Conservation (phyloP, 2,329 filamentous ascomycete species). For the Xenoacremonium recifei region DNA sequence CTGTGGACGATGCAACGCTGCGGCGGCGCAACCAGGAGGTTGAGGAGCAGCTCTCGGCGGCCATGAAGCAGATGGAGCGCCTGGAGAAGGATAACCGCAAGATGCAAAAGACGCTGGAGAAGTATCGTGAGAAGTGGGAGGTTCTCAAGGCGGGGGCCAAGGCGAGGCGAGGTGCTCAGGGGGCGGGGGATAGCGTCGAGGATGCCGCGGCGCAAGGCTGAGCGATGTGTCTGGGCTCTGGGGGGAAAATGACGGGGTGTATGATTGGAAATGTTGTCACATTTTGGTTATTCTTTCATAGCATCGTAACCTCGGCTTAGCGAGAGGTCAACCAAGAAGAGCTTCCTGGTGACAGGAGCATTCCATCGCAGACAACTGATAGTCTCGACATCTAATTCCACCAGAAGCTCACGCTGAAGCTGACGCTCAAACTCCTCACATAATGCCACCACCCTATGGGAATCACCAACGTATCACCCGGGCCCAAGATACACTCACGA, state of each 20-base stretch:
- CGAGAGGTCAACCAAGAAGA: neutral
- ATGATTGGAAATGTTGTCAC: too few species aligned
- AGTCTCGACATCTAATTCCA: slow-evolving; percentile 57
- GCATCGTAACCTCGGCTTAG: too few species aligned
- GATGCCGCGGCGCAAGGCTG: slow-evolving; percentile 24
- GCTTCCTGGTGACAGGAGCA: neutral
- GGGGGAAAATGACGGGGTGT: too few species aligned
- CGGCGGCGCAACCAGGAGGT: slow-evolving; percentile 59
- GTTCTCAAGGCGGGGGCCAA: slow-evolving; percentile 60
- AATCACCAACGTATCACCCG: slow-evolving; percentile 85
- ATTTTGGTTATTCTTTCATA: too few species aligned
- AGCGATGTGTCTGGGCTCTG: slow-evolving; percentile 1
- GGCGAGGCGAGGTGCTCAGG: slow-evolving; percentile 47
- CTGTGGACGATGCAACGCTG: slow-evolving; percentile 34
- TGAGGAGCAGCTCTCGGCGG: slow-evolving; percentile 61
- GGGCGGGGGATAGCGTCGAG: slow-evolving; percentile 32
- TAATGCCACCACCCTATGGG: slow-evolving; percentile 99
- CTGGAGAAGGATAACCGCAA: slow-evolving; percentile 62
- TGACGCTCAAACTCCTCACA: slow-evolving; percentile 78
- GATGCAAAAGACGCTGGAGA: slow-evolving; percentile 54
- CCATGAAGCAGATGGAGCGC: slow-evolving; percentile 60
- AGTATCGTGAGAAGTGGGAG: slow-evolving; percentile 62
- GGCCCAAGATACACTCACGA: slow-evolving; percentile 73
- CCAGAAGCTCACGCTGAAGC: slow-evolving; percentile 97
- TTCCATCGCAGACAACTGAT: neutral